A percentile compares a stretch with the other conserved stretches of the same genome.
Evolutionary conservation across 2,329 filamentous ascomycete species (phyloP).

Genomic region (Cercospora beticola): DNA sequence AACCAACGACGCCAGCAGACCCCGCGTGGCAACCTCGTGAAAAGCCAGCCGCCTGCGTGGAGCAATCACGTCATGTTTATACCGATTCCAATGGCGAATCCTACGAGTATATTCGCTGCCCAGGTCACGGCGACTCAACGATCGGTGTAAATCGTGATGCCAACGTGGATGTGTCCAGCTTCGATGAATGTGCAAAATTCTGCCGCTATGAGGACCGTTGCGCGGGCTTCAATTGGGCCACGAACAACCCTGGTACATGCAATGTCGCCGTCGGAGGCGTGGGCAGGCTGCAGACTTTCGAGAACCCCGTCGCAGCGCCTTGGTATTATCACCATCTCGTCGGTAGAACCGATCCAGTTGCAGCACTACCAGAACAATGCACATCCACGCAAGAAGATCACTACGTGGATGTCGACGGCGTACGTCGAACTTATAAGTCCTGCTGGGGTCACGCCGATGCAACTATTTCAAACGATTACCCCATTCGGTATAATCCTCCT

Average conservation of each 20-base stretch:
- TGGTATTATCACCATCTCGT: constrained; percentile 11
- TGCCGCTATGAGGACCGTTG: not conserved
- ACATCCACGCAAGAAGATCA: not conserved
- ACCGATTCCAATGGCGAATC: constrained; percentile 6
- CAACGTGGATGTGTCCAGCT: not conserved
- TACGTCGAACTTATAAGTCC: not conserved
- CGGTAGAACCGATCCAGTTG: not conserved
- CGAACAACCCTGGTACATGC: not conserved
- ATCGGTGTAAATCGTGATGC: not conserved
- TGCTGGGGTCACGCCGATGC: not conserved
- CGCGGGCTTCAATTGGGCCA: constrained; percentile 4
- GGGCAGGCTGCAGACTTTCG: not conserved
- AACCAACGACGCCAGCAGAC: no score
- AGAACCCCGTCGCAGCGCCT: not conserved
- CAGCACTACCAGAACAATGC: constrained; percentile 1
- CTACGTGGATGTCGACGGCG: not conserved
- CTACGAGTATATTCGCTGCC: constrained; percentile 6
- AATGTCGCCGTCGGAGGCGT: constrained; percentile 2
- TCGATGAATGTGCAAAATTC: constrained; percentile 6
- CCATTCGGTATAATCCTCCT: not conserved
- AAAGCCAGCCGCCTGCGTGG: not conserved
- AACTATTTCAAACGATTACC: not conserved
- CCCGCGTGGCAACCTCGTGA: no score
- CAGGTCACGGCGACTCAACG: not conserved
- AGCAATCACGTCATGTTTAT: constrained; percentile 4